Base-by-base conservation (phyloP, 2,329 filamentous ascomycete species). In the Pseudonectria buxi region DNA sequence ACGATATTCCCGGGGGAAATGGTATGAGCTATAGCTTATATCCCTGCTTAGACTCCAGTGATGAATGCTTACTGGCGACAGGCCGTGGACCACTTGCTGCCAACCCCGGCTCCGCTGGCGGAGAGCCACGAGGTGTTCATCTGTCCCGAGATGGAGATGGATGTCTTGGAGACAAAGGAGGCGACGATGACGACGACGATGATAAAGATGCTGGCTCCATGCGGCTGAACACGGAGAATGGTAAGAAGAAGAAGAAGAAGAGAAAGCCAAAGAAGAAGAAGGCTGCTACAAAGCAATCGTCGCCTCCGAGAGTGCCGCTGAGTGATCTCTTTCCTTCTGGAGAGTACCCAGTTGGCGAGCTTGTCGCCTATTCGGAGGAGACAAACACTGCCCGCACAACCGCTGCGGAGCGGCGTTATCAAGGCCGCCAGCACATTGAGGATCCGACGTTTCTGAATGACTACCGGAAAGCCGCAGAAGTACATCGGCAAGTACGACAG, bases 401-500 rank as follows among this genome's bases (percentile, higher is more conserved):
- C 4, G 43, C 40, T 3, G 41, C 36, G 2, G 58, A 61, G 40
- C 2, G 40, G 11, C 57, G 57, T 11, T 40, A 45, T 15, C 30
- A 36, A 4, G 37, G 36, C 3, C 47, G 49, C 7, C 30, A 39
- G 14, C 48, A 56, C 3, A 35, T 56, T 2, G 54, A 60, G 11
- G 55, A 62, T 18, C 40, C 35, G 7, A 74, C 83, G 45, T 86
- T 86, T 63, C 65, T 90, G 30, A 73, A 73, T 32, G 82, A 90
- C 48, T 90, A 89, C 55, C 79, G 86, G 35, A 75, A 87, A 44
- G 85, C 76, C 29, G 84, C 86, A 6, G 86, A 92, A 57, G 75
- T 85, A 4, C 86, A 92, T 56, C 78, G 86, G 34, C 83, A 92
- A 53, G 85, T 89, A 28, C 78, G 86, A 28, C 78, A 85, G 55